phyloP scores from a whole-genome alignment of 73 alveolate genomes.

The Paramecium bursaria region DNA sequence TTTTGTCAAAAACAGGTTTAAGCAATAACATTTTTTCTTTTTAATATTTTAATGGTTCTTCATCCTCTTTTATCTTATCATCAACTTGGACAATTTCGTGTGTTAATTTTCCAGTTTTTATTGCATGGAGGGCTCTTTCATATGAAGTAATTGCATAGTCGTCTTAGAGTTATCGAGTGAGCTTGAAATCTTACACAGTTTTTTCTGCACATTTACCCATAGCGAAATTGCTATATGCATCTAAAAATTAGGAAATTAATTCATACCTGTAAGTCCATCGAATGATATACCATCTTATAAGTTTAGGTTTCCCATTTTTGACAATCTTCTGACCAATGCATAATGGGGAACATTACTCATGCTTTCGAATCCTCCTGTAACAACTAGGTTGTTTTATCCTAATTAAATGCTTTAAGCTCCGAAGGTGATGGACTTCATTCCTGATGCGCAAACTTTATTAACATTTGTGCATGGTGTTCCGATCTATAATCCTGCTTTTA shows the following conservation, averaged over 20 bases:
- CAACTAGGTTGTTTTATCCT: slow-evolving; percentile 77
- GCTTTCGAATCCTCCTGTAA: slow-evolving; percentile 90
- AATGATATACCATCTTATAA: slow-evolving; percentile 77
- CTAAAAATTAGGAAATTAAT: slow-evolving; percentile 13
- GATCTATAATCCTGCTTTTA: slow-evolving; percentile 76
- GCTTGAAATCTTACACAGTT: slow-evolving; percentile 78
- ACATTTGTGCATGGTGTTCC: slow-evolving; percentile 77
- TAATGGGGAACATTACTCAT: slow-evolving; percentile 88
- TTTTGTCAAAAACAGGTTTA: slow-evolving; percentile 84
- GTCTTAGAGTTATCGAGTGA: slow-evolving; percentile 86
- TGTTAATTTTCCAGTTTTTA: slow-evolving; percentile 75
- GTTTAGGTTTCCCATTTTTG: slow-evolving; percentile 76
- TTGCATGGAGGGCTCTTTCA: slow-evolving; percentile 82
- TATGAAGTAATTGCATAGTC: slow-evolving; percentile 80
- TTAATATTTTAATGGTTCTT: slow-evolving; percentile 81
- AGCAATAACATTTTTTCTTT: slow-evolving; percentile 81
- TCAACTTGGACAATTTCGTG: slow-evolving; percentile 82
- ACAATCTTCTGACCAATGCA: slow-evolving; percentile 74
- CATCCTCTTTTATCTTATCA: slow-evolving; percentile 73
- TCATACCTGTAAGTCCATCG: slow-evolving; percentile 76
- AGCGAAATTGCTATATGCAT: slow-evolving; percentile 81
- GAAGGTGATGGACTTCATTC: slow-evolving; percentile 86
- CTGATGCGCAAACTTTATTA: slow-evolving; percentile 90
- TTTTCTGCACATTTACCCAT: slow-evolving; percentile 91
- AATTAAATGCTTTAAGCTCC: slow-evolving; percentile 81